phyloP scores from a whole-genome alignment of 2,329 filamentous ascomycete genomes.

The Sphaerulina musiva region DNA sequence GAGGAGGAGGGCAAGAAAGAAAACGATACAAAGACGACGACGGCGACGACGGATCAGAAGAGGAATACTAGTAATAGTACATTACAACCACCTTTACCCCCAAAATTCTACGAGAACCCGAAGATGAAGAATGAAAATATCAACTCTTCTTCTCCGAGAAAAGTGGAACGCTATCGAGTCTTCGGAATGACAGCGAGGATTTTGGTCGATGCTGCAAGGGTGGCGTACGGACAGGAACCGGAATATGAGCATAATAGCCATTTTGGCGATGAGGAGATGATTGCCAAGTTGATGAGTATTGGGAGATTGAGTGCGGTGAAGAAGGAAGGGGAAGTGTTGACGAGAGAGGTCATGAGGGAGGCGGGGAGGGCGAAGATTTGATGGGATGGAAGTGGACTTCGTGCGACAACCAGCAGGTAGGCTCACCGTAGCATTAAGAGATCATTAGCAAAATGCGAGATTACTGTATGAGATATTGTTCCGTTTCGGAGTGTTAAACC shows the following conservation, averaged over 20 bases:
- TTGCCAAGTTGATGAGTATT: constrained; percentile 49
- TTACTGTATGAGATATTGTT: too few relatives aligned
- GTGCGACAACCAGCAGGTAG: too few relatives aligned
- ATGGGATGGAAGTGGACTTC: background rate
- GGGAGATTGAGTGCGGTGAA: constrained; percentile 50
- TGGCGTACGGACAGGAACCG: constrained; percentile 76
- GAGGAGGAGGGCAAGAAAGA: too few relatives aligned
- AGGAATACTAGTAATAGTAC: background rate
- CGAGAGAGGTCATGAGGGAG: constrained; percentile 33
- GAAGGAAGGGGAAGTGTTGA: constrained; percentile 44
- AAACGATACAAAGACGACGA: too few relatives aligned
- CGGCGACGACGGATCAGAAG: background rate
- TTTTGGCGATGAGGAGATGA: constrained; percentile 62
- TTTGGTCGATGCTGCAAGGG: constrained; percentile 75
- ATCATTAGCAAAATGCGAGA: too few relatives aligned
- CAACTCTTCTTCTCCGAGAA: constrained; percentile 18
- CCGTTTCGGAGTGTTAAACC: too few relatives aligned
- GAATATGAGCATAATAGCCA: constrained; percentile 69
- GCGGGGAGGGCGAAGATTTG: constrained; percentile 31
- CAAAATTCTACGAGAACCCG: constrained; percentile 24
- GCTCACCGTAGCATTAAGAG: too few relatives aligned
- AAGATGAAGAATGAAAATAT: constrained; percentile 11
- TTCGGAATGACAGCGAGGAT: constrained; percentile 95
- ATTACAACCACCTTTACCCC: constrained; percentile 27
- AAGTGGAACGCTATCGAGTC: constrained; percentile 59